Percentiles rank a stretch among this genome's conserved stretches.
These are phyloP conservation scores for Trichoderma afroharzianum DNA, from an alignment of 2,329 filamentous ascomycete species.

Conservation along the genomic window DNA sequence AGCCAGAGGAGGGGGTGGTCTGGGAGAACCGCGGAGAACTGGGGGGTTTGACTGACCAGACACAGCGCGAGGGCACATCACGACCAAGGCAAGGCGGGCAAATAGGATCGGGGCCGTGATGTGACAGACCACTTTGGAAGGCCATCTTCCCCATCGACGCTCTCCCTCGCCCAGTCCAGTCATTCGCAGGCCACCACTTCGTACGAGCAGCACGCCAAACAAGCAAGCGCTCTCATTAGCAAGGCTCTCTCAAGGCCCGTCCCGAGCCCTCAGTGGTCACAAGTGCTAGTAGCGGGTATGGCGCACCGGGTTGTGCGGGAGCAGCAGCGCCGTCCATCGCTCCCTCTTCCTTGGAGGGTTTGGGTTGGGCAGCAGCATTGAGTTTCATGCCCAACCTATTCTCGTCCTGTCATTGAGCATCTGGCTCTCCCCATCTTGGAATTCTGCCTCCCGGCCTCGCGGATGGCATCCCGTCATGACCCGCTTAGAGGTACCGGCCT, in stretches of 20 bases:
- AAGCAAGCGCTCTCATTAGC: slow-evolving; percentile 10
- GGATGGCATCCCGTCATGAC: slow-evolving; percentile 12
- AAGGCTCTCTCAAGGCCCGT: slow-evolving; percentile 1
- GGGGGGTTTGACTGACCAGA: not conserved
- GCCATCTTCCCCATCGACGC: slow-evolving; percentile 4
- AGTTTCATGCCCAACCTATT: slow-evolving; percentile 22
- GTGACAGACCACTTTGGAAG: slow-evolving; percentile 13
- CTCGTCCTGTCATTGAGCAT: slow-evolving; percentile 10
- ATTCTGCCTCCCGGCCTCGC: slow-evolving; percentile 9
- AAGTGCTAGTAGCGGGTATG: slow-evolving; percentile 16
- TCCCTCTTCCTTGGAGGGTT: not conserved
- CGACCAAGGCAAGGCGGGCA: not conserved
- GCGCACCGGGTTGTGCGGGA: slow-evolving; percentile 17
- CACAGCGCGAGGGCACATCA: not conserved
- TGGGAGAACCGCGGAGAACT: slow-evolving; percentile 2
- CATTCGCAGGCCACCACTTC: slow-evolving; percentile 3
- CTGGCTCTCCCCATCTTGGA: not conserved
- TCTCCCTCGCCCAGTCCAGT: not conserved
- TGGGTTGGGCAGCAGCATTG: slow-evolving; percentile 15
- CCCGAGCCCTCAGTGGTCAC: slow-evolving; percentile 15
- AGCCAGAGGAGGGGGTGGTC: not conserved
- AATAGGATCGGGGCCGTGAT: slow-evolving; percentile 6
- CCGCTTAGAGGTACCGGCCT: not conserved
- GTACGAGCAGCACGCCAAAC: slow-evolving; percentile 1
- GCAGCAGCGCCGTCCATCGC: slow-evolving; percentile 1